Conservation (phyloP, 2,329 filamentous ascomycete species). For the Ophiostoma ulmi region DNA sequence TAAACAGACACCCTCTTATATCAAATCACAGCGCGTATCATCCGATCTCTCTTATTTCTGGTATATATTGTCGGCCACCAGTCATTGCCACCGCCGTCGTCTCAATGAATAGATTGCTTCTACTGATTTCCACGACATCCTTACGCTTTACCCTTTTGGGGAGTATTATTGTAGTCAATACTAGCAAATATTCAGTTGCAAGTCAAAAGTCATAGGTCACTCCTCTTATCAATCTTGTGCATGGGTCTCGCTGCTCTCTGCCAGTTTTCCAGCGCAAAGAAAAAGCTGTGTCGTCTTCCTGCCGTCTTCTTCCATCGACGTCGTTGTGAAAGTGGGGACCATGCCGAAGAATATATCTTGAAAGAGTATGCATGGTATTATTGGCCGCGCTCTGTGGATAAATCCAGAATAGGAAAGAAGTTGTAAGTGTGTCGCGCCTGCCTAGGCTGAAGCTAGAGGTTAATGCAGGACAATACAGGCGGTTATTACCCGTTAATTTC, state of each 20-base stretch:
- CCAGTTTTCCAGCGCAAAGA: background rate
- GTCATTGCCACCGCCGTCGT: background rate
- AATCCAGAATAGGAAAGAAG: slow-evolving; percentile 5
- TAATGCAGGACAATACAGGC: background rate
- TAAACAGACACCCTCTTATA: no score
- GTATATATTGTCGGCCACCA: background rate
- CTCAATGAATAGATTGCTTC: background rate
- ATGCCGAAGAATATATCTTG: no score
- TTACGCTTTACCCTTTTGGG: background rate
- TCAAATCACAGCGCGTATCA: no score
- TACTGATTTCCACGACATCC: background rate
- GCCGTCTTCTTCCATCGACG: background rate
- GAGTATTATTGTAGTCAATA: background rate
- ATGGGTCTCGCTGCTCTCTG: background rate
- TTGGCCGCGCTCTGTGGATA: background rate
- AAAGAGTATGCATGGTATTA: background rate
- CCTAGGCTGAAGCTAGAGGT: background rate
- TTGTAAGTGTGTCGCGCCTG: slow-evolving; percentile 2
- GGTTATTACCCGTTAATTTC: background rate
- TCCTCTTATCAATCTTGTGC: background rate
- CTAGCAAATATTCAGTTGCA: background rate
- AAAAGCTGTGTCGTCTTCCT: background rate
- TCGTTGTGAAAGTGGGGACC: background rate
- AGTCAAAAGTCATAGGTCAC: background rate
- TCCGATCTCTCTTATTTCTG: background rate